Conservation (phyloP, 306 rosid species). For the Pyrus betulifolia region DNA sequence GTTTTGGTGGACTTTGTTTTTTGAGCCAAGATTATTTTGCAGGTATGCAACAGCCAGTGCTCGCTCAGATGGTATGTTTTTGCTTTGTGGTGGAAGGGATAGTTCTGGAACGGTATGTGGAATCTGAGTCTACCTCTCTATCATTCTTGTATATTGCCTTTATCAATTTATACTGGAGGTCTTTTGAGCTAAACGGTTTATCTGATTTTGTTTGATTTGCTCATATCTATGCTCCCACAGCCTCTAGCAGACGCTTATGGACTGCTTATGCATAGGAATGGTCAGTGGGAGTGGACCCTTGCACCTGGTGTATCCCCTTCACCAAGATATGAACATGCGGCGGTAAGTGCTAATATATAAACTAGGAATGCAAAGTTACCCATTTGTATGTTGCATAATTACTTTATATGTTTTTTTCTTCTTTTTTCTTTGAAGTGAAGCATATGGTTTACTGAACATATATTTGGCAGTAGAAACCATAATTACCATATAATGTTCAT, state of each 20-base stretch:
- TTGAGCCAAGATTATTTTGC: slow-evolving; percentile 30
- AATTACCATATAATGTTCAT: background rate
- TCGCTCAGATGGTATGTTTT: slow-evolving; percentile 99
- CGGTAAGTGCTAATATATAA: slow-evolving; percentile 56
- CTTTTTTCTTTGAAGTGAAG: background rate
- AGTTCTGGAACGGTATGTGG: slow-evolving; percentile 76
- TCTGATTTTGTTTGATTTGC: slow-evolving; percentile 1
- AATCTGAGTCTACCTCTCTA: slow-evolving; percentile 2
- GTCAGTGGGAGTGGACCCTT: slow-evolving; percentile 99
- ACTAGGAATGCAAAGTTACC: background rate
- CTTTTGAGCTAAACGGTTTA: background rate
- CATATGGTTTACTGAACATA: background rate
- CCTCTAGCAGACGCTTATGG: slow-evolving; percentile 96
- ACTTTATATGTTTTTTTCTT: background rate
- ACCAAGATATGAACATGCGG: slow-evolving; percentile 94
- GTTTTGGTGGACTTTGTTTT: slow-evolving; percentile 11
- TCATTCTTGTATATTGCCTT: background rate
- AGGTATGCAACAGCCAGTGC: slow-evolving; percentile 99
- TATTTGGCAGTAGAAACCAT: background rate
- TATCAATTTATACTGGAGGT: background rate
- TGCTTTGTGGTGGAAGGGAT: slow-evolving; percentile 99
- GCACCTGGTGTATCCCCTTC: slow-evolving; percentile 99
- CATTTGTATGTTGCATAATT: slow-evolving; percentile 3
- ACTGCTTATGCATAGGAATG: slow-evolving; percentile 92
- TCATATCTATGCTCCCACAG: slow-evolving; percentile 37